Evolutionary conservation across 192 early-diverging fungal genomes (phyloP), one percentile per base, ranked within the genome.

Genomic region (Powellomyces hirtus): DNA sequence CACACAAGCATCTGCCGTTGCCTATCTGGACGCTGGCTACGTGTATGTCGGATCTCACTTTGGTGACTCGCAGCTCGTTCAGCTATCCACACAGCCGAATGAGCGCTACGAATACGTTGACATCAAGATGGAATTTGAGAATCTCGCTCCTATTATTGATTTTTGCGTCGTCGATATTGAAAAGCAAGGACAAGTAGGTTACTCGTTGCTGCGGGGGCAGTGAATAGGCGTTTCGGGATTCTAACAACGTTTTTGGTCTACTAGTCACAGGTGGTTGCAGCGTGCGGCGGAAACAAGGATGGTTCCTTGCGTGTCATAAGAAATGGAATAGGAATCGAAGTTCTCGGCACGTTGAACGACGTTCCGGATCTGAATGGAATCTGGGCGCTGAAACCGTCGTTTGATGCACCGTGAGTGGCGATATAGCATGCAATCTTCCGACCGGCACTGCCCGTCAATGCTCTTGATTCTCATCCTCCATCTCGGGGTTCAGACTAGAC

Each of bases 241-340:
- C n/a, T n/a, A n/a, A 8, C 8, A 42, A 42, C 18, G 40, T 52
- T 10, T 24, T 24, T 52, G 13, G 50, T 56, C 27, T 29, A 16
- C 5, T 74, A 89, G 76, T 84, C 84, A 24, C 88, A 94, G 75
- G 77, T 96, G 4, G 89, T 98, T 5, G 88, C 94, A 11, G 94
- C 93, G 68, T 91, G 89, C n/a, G 95, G 95, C 1, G 79, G 74
- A 13, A 79, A 76, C 56, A 87, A 86, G 51, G 84, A 86, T 66
- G 91, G 93, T 2, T 84, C 86, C 0, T 72, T 99, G 33, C 77
- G 93, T 27, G 78, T 96, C 16, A 88, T 99, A 38, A 82, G 90
- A 46, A 93, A 91, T 72, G 95, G 97, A 13, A 84, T 99, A 40
- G 93, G 92, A 10, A 88, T 99, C 29, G 82, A 84, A n/a, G 81